These are phyloP conservation scores for Deakozyma indianensis DNA, from an alignment of 805 yeast species.

Conservation along the genomic window DNA sequence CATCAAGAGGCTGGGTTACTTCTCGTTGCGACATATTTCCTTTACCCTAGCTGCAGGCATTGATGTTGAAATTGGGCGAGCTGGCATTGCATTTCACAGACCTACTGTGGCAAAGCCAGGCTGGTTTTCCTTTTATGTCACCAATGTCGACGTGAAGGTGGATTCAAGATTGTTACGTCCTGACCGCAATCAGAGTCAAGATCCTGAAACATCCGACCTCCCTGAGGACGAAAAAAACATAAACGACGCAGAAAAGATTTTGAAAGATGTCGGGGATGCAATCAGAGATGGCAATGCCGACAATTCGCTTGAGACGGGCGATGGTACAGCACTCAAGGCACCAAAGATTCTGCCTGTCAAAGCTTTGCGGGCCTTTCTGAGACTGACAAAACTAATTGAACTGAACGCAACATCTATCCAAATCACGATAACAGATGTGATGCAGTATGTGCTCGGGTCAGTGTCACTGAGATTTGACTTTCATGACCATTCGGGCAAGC, in stretches of 20 bases:
- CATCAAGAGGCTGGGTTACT: constrained; percentile 27
- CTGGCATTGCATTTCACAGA: constrained; percentile 24
- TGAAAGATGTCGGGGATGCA: neutral
- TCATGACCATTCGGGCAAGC: constrained; percentile 14
- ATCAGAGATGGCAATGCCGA: neutral
- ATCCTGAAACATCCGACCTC: neutral
- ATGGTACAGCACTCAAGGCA: constrained; percentile 7
- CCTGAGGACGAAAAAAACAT: neutral
- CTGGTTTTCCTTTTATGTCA: constrained; percentile 20
- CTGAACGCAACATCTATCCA: constrained; percentile 14
- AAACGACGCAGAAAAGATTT: constrained; percentile 1
- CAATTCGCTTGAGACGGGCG: neutral
- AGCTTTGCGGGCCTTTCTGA: constrained; percentile 9
- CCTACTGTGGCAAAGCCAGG: constrained; percentile 29
- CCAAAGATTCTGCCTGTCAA: constrained; percentile 11
- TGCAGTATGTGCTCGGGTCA: constrained; percentile 17
- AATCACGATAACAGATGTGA: constrained; percentile 14
- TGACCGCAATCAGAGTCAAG: constrained; percentile 3
- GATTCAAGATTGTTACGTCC: constrained; percentile 11
- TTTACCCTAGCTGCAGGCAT: constrained; percentile 22
- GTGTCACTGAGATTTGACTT: constrained; percentile 17
- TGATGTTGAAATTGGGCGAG: constrained; percentile 19
- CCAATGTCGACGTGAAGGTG: constrained; percentile 18
- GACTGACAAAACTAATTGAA: constrained; percentile 15
- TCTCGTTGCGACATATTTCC: constrained; percentile 23